Evolutionary conservation across 2,329 filamentous ascomycete genomes (phyloP), one percentile per base, ranked within the genome.

Genomic region (Aspergillus tanneri): DNA sequence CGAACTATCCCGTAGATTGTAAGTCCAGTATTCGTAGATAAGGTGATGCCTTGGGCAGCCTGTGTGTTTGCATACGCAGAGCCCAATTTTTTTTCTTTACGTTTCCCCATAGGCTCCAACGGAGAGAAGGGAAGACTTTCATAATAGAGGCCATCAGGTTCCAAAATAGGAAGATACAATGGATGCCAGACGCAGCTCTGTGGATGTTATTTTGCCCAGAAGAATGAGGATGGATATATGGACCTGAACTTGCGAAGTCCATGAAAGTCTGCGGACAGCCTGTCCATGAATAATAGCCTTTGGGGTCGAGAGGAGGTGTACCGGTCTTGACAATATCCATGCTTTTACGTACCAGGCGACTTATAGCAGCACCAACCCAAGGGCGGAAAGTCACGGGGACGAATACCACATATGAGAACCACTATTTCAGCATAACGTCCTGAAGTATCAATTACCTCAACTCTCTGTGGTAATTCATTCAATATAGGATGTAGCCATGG

Each of bases 401-500:
- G 50, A 28, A 56, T 53, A 1, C 24, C 39, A 25, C 56, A 14
- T 0, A 55, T 49, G 11, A 55, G 23, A 43, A 34, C 49, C 32
- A 55, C 25, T 1, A 47, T 8, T 39, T 58, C 50, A 34, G 47
- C 6, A 16, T 42, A 19, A 14, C 9, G 5, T 1, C 27, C 40
- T 9, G 37, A 8, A 11, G 5, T 40, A 16, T 9, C 5, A 14
- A 6, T 3, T 16, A 22, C 12, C 10, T 10, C 25, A 18, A 9
- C 37, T 21, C 28, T 9, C 9, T n/a, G 7, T 24, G 12, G 41
- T 10, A 48, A 24, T 35, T 59, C 55, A 12, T 54, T 36, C 5
- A 58, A 22, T 28, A 51, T 44, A 2, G 55, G 53, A 47, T 59
- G 49, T 25, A 59, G 32, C 53, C 53, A 56, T n/a, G 42, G 38